Conservation (phyloP, 805 yeast genomes). For the Jamesozyma rosinii region DNA sequence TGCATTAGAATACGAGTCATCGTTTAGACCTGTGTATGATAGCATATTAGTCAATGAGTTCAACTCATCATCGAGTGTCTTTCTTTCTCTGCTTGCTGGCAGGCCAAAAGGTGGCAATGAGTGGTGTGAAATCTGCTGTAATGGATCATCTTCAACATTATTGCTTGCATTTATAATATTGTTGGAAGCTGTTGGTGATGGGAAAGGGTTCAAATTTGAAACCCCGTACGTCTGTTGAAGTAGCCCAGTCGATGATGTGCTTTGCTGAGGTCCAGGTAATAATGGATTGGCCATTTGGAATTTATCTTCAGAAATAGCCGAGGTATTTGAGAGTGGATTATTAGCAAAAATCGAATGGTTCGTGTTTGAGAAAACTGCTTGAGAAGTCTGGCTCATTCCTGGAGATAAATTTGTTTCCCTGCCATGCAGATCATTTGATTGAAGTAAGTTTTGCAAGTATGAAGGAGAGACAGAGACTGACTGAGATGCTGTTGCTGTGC, state of each 20-base stretch:
- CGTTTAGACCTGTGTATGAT: conserved; percentile 17
- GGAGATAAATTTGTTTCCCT: neutral
- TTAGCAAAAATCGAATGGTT: neutral
- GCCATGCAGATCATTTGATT: neutral
- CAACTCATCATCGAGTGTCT: conserved; percentile 21
- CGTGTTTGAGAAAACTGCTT: neutral
- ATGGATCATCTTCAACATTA: neutral
- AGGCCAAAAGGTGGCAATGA: conserved; percentile 1
- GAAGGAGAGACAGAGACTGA: conserved; percentile 17
- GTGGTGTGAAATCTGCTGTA: neutral
- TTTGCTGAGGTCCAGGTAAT: neutral
- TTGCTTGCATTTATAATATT: neutral
- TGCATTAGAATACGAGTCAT: conserved; percentile 6
- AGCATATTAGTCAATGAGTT: conserved; percentile 21
- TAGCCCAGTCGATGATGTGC: conserved; percentile 1
- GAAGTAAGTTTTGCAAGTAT: conserved; percentile 12
- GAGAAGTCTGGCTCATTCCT: neutral
- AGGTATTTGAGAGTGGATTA: neutral
- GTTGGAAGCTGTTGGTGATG: neutral
- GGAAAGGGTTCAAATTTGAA: conserved; percentile 3
- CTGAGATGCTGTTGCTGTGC: conserved; percentile 21
- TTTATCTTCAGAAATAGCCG: neutral
- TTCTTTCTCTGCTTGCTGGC: conserved; percentile 7
- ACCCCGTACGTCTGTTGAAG: neutral
- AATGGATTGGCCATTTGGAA: neutral